Evolutionary conservation across 1,139 yeast genomes (phyloP).

Genomic region (Pneumocystis murina): DNA sequence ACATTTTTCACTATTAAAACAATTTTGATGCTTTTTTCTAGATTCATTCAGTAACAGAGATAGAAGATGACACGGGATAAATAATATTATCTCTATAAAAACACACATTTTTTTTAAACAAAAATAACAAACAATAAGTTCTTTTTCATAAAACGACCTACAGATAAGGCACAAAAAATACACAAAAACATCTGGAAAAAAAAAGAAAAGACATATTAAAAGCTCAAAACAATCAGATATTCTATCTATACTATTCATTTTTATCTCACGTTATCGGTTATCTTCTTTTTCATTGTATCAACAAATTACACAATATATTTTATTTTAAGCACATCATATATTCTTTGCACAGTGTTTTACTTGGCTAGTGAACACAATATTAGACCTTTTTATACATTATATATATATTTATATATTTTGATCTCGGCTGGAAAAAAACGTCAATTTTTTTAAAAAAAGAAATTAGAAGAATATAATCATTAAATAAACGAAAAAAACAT

Average conservation of each 20-base stretch:
- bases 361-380: no score
- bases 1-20: neutral
- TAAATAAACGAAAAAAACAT: neutral
- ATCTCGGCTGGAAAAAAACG: no score
- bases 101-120: neutral
- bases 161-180: neutral
- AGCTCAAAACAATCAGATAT: neutral
- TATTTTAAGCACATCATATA: no score
- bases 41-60: neutral
- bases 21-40: neutral
- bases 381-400: neutral
- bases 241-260: neutral
- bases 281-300: neutral
- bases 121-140: no score
- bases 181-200: neutral
- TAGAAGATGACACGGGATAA: neutral
- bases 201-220: no score
- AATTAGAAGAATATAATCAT: neutral
- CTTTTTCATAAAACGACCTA: no score
- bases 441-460: neutral
- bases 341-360: no score
- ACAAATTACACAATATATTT: no score
- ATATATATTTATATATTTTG: neutral
- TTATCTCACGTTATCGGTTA: neutral
- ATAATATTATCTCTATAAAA: neutral